Base-by-base conservation (phyloP, 176 grass and related monocot genomes). In the Typha latifolia region DNA sequence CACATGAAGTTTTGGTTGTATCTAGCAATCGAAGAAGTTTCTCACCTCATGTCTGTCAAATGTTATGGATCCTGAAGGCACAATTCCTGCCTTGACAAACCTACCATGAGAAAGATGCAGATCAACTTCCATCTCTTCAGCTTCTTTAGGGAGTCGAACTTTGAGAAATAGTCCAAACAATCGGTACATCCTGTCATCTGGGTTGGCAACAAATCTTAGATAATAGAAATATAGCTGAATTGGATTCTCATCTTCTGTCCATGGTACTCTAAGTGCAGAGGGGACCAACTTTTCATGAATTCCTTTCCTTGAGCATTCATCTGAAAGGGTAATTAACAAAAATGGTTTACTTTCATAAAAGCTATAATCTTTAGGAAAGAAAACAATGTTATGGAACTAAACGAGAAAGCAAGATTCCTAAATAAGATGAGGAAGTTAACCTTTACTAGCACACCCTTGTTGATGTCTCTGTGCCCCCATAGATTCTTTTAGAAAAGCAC, bases 141-240 rank as follows among this genome's bases (percentile, higher is more conserved):
- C 71, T 74, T 74, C 71, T 64, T 74, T n/a, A 51, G 71, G 71
- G 51, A 74, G 71, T 64, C 7, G 61, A 51, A 48, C 27, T 47
- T 32, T 51, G 14, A 64, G 18, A 74, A 74, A 64, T 31, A 74
- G 71, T 32, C 61, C 71, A 74, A 74, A 74, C 47, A 21, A 51
- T 14, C 61, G 47, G 22, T 74, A 74, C 3, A 64, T 23, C 51
- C 71, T 50, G 32, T 74, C 71, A 3, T 51, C 23, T 12, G 71
- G 71, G 10, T 26, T 31, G 14, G 71, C 61, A 51, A 64, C 24
- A 64, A 74, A 32, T 32, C 10, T 48, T 32, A 74, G 49, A 51
- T 64, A 64, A 64, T 74, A 74, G 24, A 34, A 74, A 74, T 64
- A 21, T 47, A 74, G 21, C 20, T 64, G 31, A 32, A 64, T 64